Base-by-base conservation (phyloP, 75 land plant genomes). In the Cryptomeria japonica region DNA sequence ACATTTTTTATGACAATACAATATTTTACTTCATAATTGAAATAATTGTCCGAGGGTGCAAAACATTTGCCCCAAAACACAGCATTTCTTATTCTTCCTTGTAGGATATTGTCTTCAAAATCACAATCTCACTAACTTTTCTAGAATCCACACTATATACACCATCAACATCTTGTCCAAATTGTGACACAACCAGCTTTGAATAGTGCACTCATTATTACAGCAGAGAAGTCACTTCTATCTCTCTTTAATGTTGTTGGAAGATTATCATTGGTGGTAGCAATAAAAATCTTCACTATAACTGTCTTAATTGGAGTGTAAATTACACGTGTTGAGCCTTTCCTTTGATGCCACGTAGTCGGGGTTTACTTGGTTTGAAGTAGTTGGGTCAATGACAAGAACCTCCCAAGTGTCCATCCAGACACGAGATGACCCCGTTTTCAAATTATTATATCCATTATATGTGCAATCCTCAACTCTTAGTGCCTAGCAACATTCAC, bases 61-160 rank as follows among this genome's bases (percentile, higher is more conserved):
- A 89, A 32, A 98, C 98, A 91, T 98, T 96, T 87, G 99, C 99
- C 61, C 99, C 99, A 93, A 98, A 98, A 87, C 96, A 98, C 61
- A 98, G 95, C 99, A 98, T 94, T 89, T 98, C 99, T 98, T 98
- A 98, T 25, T 98, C 98, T 87, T 98, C 99, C 90, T 98, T 97
- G 90, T 98, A 98, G 68, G 97, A 94, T 72, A 98, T 86, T 80
- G 90, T 91, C 76, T 88, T 92, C 84, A 96, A 87, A 51, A 98
- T 94, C 41, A 98, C 98, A 28, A 97, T 97, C 82, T 96, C 98
- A 88, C 89, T 94, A 85, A 98, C 99, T 97, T 96, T 98, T 89
- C 96, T 94, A 25, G 98, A 98, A 84, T 98, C 99, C 87, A 97
- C 99, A 95, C 98, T 98, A 76, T 93, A 98, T 9, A 98, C 99